Evolutionary conservation across 2,329 filamentous ascomycete genomes (phyloP).

Genomic region (Diaporthe aspalathi): DNA sequence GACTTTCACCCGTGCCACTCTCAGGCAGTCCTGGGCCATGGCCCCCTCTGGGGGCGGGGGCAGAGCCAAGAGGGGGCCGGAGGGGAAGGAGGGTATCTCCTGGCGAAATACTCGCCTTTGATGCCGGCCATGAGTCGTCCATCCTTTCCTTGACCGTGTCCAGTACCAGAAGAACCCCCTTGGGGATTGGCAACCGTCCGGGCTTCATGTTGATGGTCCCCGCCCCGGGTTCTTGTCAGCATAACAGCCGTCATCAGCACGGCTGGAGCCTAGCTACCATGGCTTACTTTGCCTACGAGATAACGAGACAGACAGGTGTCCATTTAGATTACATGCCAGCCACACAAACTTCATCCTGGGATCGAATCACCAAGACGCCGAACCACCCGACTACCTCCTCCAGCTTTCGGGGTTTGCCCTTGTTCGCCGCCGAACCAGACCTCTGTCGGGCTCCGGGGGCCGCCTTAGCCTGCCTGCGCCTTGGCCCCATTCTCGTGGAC

Average conservation of each 20-base stretch:
- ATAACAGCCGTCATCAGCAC: constrained; percentile 1
- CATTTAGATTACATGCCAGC: constrained; percentile 21
- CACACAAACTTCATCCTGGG: not conserved
- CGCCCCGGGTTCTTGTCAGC: not conserved
- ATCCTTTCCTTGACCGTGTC: not conserved
- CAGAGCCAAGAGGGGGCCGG: too few relatives aligned
- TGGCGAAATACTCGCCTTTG: not conserved
- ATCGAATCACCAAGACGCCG: constrained; percentile 13
- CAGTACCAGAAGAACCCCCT: constrained; percentile 13
- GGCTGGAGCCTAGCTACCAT: constrained; percentile 20
- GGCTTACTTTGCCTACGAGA: constrained; percentile 4
- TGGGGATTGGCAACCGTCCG: not conserved
- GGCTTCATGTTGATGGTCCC: not conserved
- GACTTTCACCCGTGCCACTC: not conserved
- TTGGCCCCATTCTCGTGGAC: constrained; percentile 23
- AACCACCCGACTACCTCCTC: not conserved
- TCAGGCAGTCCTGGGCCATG: not conserved
- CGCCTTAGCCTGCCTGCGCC: constrained; percentile 23
- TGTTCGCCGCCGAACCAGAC: not conserved
- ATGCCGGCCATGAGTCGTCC: not conserved
- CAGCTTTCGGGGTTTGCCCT: not conserved
- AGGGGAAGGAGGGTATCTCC: not conserved
- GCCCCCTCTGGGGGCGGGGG: not conserved
- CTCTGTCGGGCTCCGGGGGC: constrained; percentile 14
- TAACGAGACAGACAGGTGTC: constrained; percentile 7